Base-by-base conservation (phyloP, 306 rosid species). In the Vigna reflexopilosa region DNA sequence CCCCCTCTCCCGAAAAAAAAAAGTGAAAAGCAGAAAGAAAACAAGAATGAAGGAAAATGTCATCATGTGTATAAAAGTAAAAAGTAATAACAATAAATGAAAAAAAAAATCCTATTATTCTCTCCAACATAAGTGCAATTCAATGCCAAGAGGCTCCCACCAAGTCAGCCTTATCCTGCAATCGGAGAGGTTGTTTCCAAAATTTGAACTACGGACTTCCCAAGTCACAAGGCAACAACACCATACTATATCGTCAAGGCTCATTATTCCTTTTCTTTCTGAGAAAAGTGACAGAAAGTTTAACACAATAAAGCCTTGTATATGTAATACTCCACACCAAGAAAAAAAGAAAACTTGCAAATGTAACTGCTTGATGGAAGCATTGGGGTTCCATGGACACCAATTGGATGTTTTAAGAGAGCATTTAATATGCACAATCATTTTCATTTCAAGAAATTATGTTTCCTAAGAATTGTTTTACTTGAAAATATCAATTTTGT, bases 1-100 rank as follows among this genome's bases (percentile, higher is more conserved):
- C 20, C 7, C 19, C 61, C 70, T 26, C 38, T 34, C 36, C 36
- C 38, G 7, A 4, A 4, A 38, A 40, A 13, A 24, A 30, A 32
- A 17, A 61, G 47, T 24, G 9, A 74, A 73, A 73, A 22, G 5
- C 48, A 63, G 66, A 59, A 55, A 22, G 44, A 24, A 10, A 75
- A 44, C 8, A 44, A 10, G 11, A 74, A 24, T 8, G 17, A 45
- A 61, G 17, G 26, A 13, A 45, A 44, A 57, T 1, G 5, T 44
- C 4, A 74, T 44, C 42, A 59, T 32, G 62, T 12, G 30, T 34
- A 38, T 24, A 15, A 42, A 73, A 73, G 12, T 62, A 16, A 34
- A 66, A 76, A 51, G 24, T 8, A 47, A 26, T 63, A 64, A 14
- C 51, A 64, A 15, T 12, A 10, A 34, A 48, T 9, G 45, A 4